A percentile compares a stretch with the other conserved stretches of the same genome.
Conservation (phyloP, 306 rosid genomes). For the Hippophae tibetana region DNA sequence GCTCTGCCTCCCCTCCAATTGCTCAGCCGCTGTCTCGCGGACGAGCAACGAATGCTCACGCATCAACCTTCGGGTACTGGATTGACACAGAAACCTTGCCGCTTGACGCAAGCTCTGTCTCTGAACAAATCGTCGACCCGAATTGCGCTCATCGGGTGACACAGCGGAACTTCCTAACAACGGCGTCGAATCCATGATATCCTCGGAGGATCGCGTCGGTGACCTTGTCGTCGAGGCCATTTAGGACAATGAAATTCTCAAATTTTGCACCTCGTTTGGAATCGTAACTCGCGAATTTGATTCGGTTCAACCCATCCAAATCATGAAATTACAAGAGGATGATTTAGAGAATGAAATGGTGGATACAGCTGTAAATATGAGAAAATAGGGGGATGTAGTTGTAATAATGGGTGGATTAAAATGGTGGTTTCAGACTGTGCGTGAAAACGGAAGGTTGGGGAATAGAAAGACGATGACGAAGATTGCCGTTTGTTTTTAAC, state of each 20-base stretch:
- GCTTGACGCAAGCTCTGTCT: conserved; percentile 86
- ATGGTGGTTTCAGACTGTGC: neutral
- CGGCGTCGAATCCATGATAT: conserved; percentile 67
- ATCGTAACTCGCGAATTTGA: conserved; percentile 18
- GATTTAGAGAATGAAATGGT: too few relatives aligned
- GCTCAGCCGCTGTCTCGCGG: conserved; percentile 92
- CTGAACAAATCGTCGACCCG: conserved; percentile 46
- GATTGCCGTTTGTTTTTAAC: too few relatives aligned
- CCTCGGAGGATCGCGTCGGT: conserved; percentile 52
- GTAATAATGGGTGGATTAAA: neutral
- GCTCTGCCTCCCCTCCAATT: conserved; percentile 87
- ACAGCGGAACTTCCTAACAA: conserved; percentile 40
- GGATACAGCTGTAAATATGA: neutral
- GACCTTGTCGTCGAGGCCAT: conserved; percentile 55
- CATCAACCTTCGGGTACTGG: conserved; percentile 71
- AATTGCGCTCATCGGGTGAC: conserved; percentile 43
- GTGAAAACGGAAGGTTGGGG: neutral
- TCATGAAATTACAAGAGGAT: neutral
- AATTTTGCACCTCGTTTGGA: conserved; percentile 7
- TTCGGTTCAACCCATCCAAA: conserved; percentile 24
- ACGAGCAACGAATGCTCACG: conserved; percentile 91
- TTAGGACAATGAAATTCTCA: neutral
- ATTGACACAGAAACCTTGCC: conserved; percentile 76
- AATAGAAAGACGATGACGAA: neutral
- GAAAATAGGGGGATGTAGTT: neutral